phyloP scores from a whole-genome alignment of 257 asterid genomes.

The Cordia subcordata region DNA sequence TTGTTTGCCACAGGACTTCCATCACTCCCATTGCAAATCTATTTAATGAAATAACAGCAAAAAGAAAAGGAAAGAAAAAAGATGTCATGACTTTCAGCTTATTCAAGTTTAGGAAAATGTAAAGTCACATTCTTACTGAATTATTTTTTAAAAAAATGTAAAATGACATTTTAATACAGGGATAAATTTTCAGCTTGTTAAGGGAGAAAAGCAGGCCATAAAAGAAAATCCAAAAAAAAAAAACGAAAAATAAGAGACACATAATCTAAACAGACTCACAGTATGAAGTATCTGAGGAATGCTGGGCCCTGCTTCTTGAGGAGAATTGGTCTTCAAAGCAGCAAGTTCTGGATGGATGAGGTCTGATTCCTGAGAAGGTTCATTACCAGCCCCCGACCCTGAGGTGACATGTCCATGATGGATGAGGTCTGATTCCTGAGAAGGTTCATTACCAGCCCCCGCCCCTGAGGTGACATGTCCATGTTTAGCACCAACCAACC shows the following conservation, averaged over 20 bases:
- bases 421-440: constrained; percentile 41
- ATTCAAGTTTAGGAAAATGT: background rate
- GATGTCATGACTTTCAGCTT: background rate
- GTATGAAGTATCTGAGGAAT: constrained; percentile 95
- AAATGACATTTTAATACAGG: too few relatives aligned
- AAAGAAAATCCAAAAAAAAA: background rate
- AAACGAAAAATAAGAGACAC: constrained; percentile 3
- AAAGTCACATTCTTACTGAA: too few relatives aligned
- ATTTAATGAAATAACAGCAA: constrained; percentile 16
- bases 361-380: constrained; percentile 42
- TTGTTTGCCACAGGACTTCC: constrained; percentile 61
- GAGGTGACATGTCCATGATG: constrained; percentile 39
- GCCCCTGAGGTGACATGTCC: constrained; percentile 34
- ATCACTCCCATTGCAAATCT: constrained; percentile 81
- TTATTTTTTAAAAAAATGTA: too few relatives aligned
- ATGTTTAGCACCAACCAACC: constrained; percentile 52
- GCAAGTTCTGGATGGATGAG: constrained; percentile 50
- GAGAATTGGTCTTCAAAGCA: constrained; percentile 43
- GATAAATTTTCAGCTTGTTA: too few relatives aligned
- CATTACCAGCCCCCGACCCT: constrained; percentile 42
- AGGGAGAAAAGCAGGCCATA: background rate
- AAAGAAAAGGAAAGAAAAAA: too few relatives aligned
- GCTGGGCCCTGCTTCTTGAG: constrained; percentile 69
- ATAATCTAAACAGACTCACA: constrained; percentile 39
- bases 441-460: constrained; percentile 43